Percentiles rank a stretch among this genome's conserved stretches.
These are phyloP conservation scores for Globisporangium canariense DNA, from an alignment of 352 stramenopile genomes.

Conservation along the genomic window DNA sequence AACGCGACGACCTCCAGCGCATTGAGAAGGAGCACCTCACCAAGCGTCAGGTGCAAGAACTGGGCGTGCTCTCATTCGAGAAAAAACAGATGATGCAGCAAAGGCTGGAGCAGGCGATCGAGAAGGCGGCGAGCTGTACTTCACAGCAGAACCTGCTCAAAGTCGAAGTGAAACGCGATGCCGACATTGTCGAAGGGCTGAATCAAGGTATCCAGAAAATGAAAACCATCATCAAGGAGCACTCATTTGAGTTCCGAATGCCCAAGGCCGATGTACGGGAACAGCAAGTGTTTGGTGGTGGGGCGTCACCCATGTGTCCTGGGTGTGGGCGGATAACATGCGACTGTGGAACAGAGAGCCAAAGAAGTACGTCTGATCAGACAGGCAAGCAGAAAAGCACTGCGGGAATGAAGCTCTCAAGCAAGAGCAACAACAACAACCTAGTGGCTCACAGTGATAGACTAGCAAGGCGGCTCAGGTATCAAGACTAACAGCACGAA, in stretches of 20 bases:
- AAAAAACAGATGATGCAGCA: constrained; percentile 49
- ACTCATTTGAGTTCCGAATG: constrained; percentile 55
- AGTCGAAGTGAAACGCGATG: constrained; percentile 42
- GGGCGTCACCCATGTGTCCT: constrained; percentile 33
- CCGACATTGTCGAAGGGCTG: constrained; percentile 39
- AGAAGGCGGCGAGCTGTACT: constrained; percentile 29
- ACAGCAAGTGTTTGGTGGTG: constrained; percentile 25
- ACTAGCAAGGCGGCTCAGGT: constrained; percentile 1
- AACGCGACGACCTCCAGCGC: constrained; percentile 35
- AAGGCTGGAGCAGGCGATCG: constrained; percentile 43
- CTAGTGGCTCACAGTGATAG: background rate
- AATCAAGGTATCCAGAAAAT: constrained; percentile 50
- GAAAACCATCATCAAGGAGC: constrained; percentile 46
- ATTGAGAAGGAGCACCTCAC: constrained; percentile 35
- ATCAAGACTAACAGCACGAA: background rate
- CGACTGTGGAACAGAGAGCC: constrained; percentile 25
- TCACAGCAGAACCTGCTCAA: constrained; percentile 41
- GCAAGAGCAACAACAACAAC: background rate
- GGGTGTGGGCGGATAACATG: constrained; percentile 51
- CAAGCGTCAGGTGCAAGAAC: constrained; percentile 42
- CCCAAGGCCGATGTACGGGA: constrained; percentile 61
- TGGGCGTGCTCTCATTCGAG: constrained; percentile 52
- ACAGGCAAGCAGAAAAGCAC: background rate
- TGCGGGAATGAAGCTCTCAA: background rate
- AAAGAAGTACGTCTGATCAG: background rate